Evolutionary conservation across 176 grass and related monocot genomes (phyloP).

Genomic region (Carex pumila): DNA sequence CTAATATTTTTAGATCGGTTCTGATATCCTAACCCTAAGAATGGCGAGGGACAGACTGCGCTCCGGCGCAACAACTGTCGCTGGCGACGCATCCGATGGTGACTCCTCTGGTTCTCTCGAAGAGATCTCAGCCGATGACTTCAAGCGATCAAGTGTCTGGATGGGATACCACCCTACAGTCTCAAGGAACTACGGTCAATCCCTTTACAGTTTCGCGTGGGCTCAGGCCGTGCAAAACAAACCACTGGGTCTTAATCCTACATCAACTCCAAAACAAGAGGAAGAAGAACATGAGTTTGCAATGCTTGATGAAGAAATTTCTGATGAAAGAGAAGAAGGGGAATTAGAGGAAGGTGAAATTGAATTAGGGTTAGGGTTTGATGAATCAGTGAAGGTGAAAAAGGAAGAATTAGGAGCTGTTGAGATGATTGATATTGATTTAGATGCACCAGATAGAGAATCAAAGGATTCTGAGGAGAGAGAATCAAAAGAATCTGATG

Average conservation of each 20-base stretch:
- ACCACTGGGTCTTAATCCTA: slow-evolving; percentile 36
- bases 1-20: slow-evolving; percentile 21
- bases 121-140: slow-evolving; percentile 66
- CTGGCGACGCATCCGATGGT: slow-evolving; percentile 47
- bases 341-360: slow-evolving; percentile 75
- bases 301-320: slow-evolving; percentile 26
- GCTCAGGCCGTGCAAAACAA: slow-evolving; percentile 92
- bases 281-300: slow-evolving; percentile 20
- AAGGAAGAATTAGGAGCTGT: slow-evolving; percentile 2
- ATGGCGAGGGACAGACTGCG: slow-evolving; percentile 42
- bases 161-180: slow-evolving; percentile 71
- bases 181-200: slow-evolving; percentile 56
- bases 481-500: slow-evolving; percentile 27
- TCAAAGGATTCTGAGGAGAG: slow-evolving; percentile 35
- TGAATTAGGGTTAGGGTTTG: slow-evolving; percentile 15
- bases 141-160: slow-evolving; percentile 67
- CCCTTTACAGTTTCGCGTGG: slow-evolving; percentile 85
- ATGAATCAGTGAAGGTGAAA: neutral
- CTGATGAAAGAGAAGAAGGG: slow-evolving; percentile 69
- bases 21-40: neutral
- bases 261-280: slow-evolving; percentile 10
- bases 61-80: neutral
- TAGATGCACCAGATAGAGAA: slow-evolving; percentile 37
- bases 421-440: slow-evolving; percentile 54
- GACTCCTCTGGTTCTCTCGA: slow-evolving; percentile 63